phyloP scores from a whole-genome alignment of 345 rosid genomes.

The Excoecaria cochinchinensis region DNA sequence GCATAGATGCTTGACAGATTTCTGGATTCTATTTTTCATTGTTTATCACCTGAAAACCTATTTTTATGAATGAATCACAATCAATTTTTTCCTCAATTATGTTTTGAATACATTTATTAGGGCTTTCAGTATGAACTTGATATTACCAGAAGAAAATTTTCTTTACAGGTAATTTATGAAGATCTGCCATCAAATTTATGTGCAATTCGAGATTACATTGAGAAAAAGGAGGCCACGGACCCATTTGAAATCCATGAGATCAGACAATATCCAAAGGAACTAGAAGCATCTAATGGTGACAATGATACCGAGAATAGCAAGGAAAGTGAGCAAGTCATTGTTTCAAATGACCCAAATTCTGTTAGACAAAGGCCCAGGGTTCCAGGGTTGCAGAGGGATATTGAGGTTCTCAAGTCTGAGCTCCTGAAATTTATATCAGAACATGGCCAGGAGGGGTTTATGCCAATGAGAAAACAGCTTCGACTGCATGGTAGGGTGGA shows the following conservation, averaged over 20 bases:
- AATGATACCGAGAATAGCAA: conserved; percentile 14
- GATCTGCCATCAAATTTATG: conserved; percentile 94
- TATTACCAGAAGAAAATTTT: conserved; percentile 11
- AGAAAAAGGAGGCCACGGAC: conserved; percentile 42
- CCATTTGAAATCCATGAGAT: conserved; percentile 41
- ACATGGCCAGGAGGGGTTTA: conserved; percentile 95
- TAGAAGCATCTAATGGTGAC: conserved; percentile 30
- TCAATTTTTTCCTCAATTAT: not conserved
- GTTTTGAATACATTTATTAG: not conserved
- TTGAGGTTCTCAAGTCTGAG: conserved; percentile 78
- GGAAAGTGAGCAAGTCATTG: conserved; percentile 17
- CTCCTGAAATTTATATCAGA: conserved; percentile 71
- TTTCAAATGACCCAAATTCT: conserved; percentile 27
- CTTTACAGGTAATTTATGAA: conserved; percentile 80
- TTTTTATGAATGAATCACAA: not conserved
- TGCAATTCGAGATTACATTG: conserved; percentile 88
- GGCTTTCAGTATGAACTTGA: not conserved
- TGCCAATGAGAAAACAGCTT: conserved; percentile 99
- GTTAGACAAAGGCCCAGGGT: conserved; percentile 63
- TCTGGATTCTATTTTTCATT: not conserved
- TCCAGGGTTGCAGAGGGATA: conserved; percentile 83
- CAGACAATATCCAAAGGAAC: conserved; percentile 35
- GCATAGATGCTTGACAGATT: not conserved
- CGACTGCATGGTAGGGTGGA: conserved; percentile 87
- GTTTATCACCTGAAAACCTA: not conserved